Base-by-base conservation (phyloP, 1,284 basidiomycete species). In the Papiliotrema fonsecae region DNA sequence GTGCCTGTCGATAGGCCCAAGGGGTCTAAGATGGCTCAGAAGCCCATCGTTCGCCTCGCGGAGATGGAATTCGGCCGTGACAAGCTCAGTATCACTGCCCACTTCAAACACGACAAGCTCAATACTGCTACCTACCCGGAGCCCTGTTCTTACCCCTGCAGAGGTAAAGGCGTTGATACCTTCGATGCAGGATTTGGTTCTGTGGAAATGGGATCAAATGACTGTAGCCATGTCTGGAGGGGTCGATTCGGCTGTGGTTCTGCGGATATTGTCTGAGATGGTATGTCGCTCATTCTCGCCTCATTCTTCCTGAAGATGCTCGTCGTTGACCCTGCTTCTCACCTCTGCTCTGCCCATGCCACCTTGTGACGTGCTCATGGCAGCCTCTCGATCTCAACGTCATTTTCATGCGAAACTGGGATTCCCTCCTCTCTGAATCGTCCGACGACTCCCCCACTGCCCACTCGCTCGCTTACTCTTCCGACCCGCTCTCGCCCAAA, bases 321-420 rank as follows among this genome's bases (percentile, higher is more conserved):
- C n/a, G n/a, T n/a, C n/a, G n/a, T n/a, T n/a, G n/a, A n/a, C n/a
- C n/a, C n/a, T n/a, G n/a, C n/a, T n/a, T n/a, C n/a, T n/a, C n/a
- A n/a, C n/a, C n/a, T n/a, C n/a, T n/a, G n/a, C n/a, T n/a, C n/a
- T n/a, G n/a, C n/a, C n/a, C n/a, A n/a, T n/a, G n/a, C n/a, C n/a
- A n/a, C n/a, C n/a, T n/a, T n/a, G n/a, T n/a, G n/a, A n/a, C n/a
- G n/a, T n/a, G n/a, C n/a, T n/a, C n/a, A n/a, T n/a, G 16, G 6
- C 52, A 88, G 83, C 86, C 86, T 54, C 86, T 84, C 59, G 82
- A 90, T 61, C 79, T 91, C 16, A 87, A 82, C 48, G 91, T 90
- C 2, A 80, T 97, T 0, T 97, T 86, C 72, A 97, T 97, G 94
- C 82, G 90, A 22, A 97, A 97, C 58, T 97, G 94, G 93, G 91